phyloP scores from a whole-genome alignment of 2,329 filamentous ascomycete species.

The Calonectria crousiana region DNA sequence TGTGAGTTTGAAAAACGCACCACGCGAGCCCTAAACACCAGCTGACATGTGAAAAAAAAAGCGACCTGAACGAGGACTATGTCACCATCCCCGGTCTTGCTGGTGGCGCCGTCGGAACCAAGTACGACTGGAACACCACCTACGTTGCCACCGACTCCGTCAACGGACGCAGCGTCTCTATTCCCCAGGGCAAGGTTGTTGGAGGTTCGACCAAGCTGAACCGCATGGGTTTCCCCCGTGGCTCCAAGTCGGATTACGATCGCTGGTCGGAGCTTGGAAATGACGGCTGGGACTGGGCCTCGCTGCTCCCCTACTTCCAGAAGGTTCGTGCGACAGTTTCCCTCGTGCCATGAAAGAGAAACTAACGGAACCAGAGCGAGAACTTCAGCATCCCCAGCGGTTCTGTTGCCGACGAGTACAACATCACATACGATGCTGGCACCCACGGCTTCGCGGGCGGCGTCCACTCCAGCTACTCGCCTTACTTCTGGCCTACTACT shows the following conservation, averaged over 20 bases:
- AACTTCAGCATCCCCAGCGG: background rate
- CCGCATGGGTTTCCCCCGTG: constrained; percentile 53
- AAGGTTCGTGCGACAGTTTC: background rate
- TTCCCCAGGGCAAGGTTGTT: constrained; percentile 48
- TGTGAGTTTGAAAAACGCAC: background rate
- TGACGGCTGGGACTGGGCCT: background rate
- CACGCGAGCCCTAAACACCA: background rate
- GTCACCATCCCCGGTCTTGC: constrained; percentile 38
- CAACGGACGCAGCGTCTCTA: constrained; percentile 30
- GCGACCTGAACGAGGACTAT: constrained; percentile 34
- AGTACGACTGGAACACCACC: constrained; percentile 40
- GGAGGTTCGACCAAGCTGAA: constrained; percentile 58
- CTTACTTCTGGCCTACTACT: constrained; percentile 1
- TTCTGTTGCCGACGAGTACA: background rate
- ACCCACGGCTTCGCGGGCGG: background rate
- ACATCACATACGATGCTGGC: background rate
- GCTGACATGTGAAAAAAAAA: constrained; percentile 1
- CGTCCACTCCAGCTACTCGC: constrained; percentile 3
- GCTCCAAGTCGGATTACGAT: constrained; percentile 55
- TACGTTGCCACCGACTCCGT: constrained; percentile 26
- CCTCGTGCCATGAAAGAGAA: background rate
- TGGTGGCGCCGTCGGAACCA: constrained; percentile 38
- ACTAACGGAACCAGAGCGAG: background rate
- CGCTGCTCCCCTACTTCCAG: background rate
- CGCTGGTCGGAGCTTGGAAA: constrained; percentile 58